phyloP scores from a whole-genome alignment of 2,329 filamentous ascomycete species.

The Furcasterigmium sp. region DNA sequence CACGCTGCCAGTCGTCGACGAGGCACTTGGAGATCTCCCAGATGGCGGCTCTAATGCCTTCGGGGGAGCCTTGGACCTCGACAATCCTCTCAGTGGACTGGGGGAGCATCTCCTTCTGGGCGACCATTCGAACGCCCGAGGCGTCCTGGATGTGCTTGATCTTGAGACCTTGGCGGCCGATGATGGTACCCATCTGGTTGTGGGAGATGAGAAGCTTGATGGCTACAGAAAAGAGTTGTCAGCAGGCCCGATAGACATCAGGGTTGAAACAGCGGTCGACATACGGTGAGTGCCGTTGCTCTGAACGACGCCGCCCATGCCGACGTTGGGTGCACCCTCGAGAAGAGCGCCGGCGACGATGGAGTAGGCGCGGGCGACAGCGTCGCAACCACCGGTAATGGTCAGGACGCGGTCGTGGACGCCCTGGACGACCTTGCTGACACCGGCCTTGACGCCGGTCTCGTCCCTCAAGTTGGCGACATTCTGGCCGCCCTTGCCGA shows the following conservation, averaged over 20 bases:
- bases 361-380: constrained; percentile 86
- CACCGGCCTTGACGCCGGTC: constrained; percentile 94
- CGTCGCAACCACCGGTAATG: constrained; percentile 83
- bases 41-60: constrained; percentile 90
- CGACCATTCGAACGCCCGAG: constrained; percentile 97
- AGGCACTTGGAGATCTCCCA: constrained; percentile 99
- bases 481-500: constrained; percentile 97
- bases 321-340: constrained; percentile 89
- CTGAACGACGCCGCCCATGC: constrained; percentile 87
- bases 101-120: constrained; percentile 98
- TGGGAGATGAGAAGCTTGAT: constrained; percentile 98
- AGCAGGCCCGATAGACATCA: constrained; percentile 13
- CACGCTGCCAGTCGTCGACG: constrained; percentile 95
- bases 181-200: constrained; percentile 99
- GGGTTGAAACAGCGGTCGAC: constrained; percentile 28
- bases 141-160: constrained; percentile 99
- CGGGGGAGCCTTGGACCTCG: constrained; percentile 90
- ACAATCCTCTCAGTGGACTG: constrained; percentile 98
- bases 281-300: constrained; percentile 92
- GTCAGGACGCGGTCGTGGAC: constrained; percentile 96
- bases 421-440: constrained; percentile 97
- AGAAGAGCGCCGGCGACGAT: constrained; percentile 88
- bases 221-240: constrained; percentile 46
- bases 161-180: constrained; percentile 91
- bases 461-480: constrained; percentile 95